A percentile compares a stretch with the other conserved stretches of the same genome.
These are phyloP conservation scores for Stereocaulon alpinum DNA, from an alignment of 495 filamentous ascomycete genomes.

Conservation along the genomic window DNA sequence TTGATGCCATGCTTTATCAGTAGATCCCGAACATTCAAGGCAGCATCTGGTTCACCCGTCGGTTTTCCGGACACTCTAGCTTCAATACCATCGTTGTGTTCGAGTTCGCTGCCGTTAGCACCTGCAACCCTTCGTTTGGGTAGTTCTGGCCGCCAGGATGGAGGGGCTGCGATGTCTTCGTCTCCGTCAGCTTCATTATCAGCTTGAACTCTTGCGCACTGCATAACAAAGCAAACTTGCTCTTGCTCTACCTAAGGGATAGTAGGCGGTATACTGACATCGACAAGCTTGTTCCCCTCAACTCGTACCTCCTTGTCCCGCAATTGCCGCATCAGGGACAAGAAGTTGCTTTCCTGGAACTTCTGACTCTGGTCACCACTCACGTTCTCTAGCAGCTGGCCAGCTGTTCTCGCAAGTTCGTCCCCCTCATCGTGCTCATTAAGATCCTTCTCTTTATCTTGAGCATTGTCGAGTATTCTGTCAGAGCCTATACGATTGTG, in stretches of 20 bases:
- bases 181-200: not conserved
- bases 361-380: slow-evolving; percentile 57
- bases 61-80: not conserved
- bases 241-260: slow-evolving; percentile 27
- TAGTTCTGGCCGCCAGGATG: slow-evolving; percentile 43
- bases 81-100: too few relatives aligned
- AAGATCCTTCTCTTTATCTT: slow-evolving; percentile 20
- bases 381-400: slow-evolving; percentile 58
- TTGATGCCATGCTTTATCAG: not conserved
- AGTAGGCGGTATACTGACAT: slow-evolving; percentile 42
- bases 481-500: slow-evolving; percentile 42
- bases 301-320: slow-evolving; percentile 44
- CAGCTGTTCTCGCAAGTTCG: slow-evolving; percentile 61
- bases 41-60: too few relatives aligned
- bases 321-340: slow-evolving; percentile 62
- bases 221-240: slow-evolving; percentile 29
- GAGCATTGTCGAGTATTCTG: slow-evolving; percentile 31
- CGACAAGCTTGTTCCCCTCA: slow-evolving; percentile 43
- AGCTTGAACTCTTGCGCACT: slow-evolving; percentile 21
- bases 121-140: slow-evolving; percentile 20
- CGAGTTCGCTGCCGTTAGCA: too few relatives aligned
- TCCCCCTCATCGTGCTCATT: slow-evolving; percentile 40
- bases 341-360: slow-evolving; percentile 68
- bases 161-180: slow-evolving; percentile 37
- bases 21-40: not conserved